A percentile compares a stretch with the other conserved stretches of the same genome.
These are phyloP conservation scores for Monosporozyma unispora DNA, from an alignment of 805 yeast genomes.

Conservation along the genomic window DNA sequence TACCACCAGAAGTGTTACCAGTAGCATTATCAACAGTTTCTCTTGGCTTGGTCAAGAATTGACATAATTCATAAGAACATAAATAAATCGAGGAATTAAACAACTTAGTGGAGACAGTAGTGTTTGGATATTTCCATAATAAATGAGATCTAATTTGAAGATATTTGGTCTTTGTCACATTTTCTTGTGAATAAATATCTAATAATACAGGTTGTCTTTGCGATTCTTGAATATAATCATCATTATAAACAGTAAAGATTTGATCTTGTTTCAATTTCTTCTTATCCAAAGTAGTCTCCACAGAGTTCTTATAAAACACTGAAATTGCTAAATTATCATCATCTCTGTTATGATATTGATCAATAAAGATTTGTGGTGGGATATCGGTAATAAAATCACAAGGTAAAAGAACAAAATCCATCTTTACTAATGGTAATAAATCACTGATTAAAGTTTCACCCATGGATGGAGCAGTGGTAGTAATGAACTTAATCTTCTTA, in stretches of 20 bases:
- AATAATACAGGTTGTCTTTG: slow-evolving; percentile 38
- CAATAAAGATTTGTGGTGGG: slow-evolving; percentile 82
- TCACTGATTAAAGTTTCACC: slow-evolving; percentile 52
- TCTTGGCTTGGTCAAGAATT: slow-evolving; percentile 32
- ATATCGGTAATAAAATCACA: slow-evolving; percentile 91
- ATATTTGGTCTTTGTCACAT: slow-evolving; percentile 62
- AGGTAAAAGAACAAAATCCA: slow-evolving; percentile 74
- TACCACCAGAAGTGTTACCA: not conserved
- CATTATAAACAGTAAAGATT: slow-evolving; percentile 59
- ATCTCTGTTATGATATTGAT: slow-evolving; percentile 67
- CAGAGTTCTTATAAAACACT: slow-evolving; percentile 62
- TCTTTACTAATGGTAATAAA: slow-evolving; percentile 33
- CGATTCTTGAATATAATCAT: slow-evolving; percentile 37
- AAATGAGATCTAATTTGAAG: slow-evolving; percentile 75
- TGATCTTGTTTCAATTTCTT: slow-evolving; percentile 32
- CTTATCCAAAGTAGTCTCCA: slow-evolving; percentile 76
- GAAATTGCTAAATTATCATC: slow-evolving; percentile 63
- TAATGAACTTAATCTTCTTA: slow-evolving; percentile 35
- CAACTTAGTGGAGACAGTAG: slow-evolving; percentile 66
- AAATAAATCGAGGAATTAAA: slow-evolving; percentile 68
- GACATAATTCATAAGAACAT: slow-evolving; percentile 45
- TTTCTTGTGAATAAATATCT: slow-evolving; percentile 62
- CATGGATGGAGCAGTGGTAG: slow-evolving; percentile 42
- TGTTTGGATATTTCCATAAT: slow-evolving; percentile 79
- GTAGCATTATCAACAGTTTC: slow-evolving; percentile 9